Evolutionary conservation across 2,329 filamentous ascomycete species (phyloP), one percentile per base, ranked within the genome.

Genomic region (Monilinia laxa): DNA sequence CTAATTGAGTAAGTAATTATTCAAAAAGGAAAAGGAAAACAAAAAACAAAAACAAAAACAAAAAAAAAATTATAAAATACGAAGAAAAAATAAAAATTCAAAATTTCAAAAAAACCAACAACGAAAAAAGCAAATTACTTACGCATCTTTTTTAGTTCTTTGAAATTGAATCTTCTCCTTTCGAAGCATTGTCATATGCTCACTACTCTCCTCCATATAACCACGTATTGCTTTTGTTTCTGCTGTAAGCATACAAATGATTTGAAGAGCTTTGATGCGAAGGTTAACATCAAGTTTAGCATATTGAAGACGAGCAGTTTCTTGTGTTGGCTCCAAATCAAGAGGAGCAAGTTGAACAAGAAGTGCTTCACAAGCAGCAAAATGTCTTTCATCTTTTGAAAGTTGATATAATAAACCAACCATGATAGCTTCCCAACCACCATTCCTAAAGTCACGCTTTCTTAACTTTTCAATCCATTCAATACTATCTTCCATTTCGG

Each of bases 81-180:
- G 6, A 31, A 31, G 3, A 31, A 3, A 31, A 31, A 3, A 31
- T 6, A 3, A 31, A 31, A 31, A 31, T 3, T 31, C 28, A 31
- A 31, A 31, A 31, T 31, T 6, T 3, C 3, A 31, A 31, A 35
- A 35, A 35, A 35, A 35, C 31, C 3, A 35, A 35, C 5, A 35
- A 35, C 31, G 1, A 35, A 38, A 14, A 20, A 38, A 31, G 14
- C 4, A 16, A 51, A 62, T 28, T 31, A 83, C 86, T 78, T 80
- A 88, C 85, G 82, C 81, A 77, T 85, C 83, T 72, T 88, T 88
- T 70, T 90, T 88, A 72, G 90, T 87, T 71, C 93, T 87, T 79
- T 98, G 94, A 79, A 88, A 90, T 71, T 96, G 92, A 69, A 97
- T 97, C 80, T 97, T 97, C 76, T 96, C 91, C 78, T 99, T 99